phyloP scores from a whole-genome alignment of 2,329 filamentous ascomycete genomes.

The Botrytis hyacinthi region DNA sequence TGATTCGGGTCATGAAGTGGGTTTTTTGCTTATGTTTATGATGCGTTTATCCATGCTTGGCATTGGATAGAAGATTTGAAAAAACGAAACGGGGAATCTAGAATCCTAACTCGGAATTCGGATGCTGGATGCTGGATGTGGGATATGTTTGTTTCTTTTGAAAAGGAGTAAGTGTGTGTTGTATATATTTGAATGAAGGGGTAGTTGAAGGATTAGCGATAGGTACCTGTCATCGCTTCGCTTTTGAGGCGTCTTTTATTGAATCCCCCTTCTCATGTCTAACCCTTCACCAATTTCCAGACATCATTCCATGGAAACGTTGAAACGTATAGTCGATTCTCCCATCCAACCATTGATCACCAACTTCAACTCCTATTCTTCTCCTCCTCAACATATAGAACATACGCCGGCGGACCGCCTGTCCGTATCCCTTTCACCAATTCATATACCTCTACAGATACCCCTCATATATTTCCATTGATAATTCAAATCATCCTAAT shows the following conservation, averaged over 20 bases:
- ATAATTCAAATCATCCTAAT: not conserved
- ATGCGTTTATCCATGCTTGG: conserved; percentile 15
- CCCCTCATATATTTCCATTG: not conserved
- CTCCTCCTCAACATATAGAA: not conserved
- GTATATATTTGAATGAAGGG: conserved; percentile 2
- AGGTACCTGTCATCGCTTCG: not conserved
- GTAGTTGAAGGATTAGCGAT: not conserved
- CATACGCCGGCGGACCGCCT: conserved; percentile 4
- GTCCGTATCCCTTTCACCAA: not conserved
- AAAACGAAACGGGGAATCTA: not conserved
- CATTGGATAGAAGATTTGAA: conserved; percentile 1
- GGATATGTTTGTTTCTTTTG: not conserved
- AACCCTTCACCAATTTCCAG: not conserved
- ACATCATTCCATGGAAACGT: not conserved
- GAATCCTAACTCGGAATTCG: not conserved
- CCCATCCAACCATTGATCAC: not conserved
- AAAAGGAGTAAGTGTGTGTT: conserved; percentile 1
- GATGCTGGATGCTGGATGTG: not conserved
- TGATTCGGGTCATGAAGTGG: conserved; percentile 2
- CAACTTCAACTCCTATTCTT: not conserved
- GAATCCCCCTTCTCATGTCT: not conserved
- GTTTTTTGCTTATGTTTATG: not conserved
- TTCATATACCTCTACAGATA: not conserved
- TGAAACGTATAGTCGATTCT: not conserved
- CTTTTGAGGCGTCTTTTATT: not conserved